Conservation (phyloP, 352 stramenopile species). For the Phytophthora ohioensis region DNA sequence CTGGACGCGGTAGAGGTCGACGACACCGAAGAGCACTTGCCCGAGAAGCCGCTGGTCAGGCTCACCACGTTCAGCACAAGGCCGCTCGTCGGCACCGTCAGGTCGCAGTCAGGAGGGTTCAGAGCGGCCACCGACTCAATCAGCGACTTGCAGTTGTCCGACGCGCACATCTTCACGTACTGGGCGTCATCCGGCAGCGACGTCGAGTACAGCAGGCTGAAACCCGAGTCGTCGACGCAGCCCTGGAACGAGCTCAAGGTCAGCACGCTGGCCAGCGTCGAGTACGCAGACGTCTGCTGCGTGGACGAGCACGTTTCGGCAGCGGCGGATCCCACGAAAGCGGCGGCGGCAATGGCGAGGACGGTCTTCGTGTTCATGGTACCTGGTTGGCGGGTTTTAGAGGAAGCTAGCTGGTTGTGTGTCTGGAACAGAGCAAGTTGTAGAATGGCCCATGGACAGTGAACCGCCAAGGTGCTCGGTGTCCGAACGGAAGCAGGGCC, state of each 20-base stretch:
- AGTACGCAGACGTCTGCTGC: constrained; percentile 31
- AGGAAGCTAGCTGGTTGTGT: constrained; percentile 11
- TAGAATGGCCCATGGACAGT: constrained; percentile 8
- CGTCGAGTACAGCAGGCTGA: constrained; percentile 42
- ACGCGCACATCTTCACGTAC: constrained; percentile 44
- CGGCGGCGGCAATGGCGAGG: constrained; percentile 32
- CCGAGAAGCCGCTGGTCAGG: constrained; percentile 34
- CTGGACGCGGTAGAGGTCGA: constrained; percentile 11
- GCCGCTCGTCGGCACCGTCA: constrained; percentile 45
- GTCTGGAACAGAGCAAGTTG: constrained; percentile 28
- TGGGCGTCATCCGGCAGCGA: constrained; percentile 35
- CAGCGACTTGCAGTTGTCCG: constrained; percentile 33
- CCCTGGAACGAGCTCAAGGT: constrained; percentile 28
- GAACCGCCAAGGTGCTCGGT: not conserved
- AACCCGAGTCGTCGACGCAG: constrained; percentile 40
- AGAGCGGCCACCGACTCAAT: constrained; percentile 28
- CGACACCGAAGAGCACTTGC: constrained; percentile 24
- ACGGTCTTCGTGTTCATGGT: constrained; percentile 40
- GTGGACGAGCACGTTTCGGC: constrained; percentile 30
- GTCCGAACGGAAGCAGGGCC: constrained; percentile 2
- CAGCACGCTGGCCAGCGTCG: constrained; percentile 31
- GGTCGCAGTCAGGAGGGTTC: constrained; percentile 43
- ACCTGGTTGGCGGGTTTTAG: constrained; percentile 9
- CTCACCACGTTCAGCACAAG: constrained; percentile 39
- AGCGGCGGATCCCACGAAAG: constrained; percentile 30